phyloP scores from a whole-genome alignment of 306 rosid genomes.

The Prinsepia uniflora region DNA sequence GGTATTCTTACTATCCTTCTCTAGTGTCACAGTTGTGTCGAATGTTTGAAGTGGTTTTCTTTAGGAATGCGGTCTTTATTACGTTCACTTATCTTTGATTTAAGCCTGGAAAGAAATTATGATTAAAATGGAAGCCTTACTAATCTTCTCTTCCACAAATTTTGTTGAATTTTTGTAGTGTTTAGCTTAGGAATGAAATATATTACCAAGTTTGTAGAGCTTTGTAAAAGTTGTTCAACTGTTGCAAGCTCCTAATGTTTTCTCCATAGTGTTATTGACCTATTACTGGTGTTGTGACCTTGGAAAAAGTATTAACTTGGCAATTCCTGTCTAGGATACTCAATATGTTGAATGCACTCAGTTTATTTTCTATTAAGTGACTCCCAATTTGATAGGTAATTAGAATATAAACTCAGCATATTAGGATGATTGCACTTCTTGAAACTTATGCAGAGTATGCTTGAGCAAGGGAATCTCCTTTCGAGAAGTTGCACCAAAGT shows the following conservation, averaged over 20 bases:
- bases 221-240: background rate
- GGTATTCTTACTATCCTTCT: background rate
- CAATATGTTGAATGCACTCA: background rate
- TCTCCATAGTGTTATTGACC: background rate
- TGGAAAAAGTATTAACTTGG: background rate
- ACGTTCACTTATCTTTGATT: too few relatives aligned
- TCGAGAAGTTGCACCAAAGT: conserved; percentile 75
- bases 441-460: conserved; percentile 52
- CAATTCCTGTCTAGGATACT: background rate
- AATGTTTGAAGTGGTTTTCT: too few relatives aligned
- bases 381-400: background rate
- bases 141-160: background rate
- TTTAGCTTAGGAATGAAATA: background rate
- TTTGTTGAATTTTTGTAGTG: background rate
- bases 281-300: background rate
- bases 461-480: conserved; percentile 62
- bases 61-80: too few relatives aligned
- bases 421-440: conserved; percentile 16
- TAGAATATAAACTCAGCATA: background rate
- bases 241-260: background rate
- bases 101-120: background rate
- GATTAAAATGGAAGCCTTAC: background rate
- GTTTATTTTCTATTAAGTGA: background rate
- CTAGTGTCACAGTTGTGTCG: background rate
- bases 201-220: too few relatives aligned